A percentile compares a stretch with the other conserved stretches of the same genome.
Conservation (phyloP, 345 rosid species). For the Eutrema japonicum region DNA sequence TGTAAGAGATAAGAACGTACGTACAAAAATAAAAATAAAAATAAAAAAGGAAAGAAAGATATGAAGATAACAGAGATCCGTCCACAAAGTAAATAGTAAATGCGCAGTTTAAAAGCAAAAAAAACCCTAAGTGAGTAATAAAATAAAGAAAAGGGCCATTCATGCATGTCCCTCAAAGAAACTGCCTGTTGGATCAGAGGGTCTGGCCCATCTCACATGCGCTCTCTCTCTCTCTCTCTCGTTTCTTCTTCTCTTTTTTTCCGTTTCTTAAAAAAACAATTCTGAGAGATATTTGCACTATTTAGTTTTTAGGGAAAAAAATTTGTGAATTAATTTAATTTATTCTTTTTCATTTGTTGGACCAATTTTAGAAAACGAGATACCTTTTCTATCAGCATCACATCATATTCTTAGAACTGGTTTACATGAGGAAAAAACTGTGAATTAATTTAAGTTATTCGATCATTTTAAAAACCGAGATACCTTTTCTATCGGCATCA, state of each 20-base stretch:
- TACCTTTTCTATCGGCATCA: conserved; percentile 39
- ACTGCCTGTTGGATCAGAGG: conserved; percentile 42
- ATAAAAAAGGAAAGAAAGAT: too few species aligned
- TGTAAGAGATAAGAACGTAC: neutral
- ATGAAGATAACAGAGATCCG: neutral
- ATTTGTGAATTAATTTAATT: neutral
- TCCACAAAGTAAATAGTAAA: conserved; percentile 13
- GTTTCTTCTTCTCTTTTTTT: neutral
- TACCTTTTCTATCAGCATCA: conserved; percentile 40
- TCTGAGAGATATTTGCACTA: neutral
- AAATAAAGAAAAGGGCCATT: conserved; percentile 28
- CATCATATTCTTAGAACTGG: conserved; percentile 28
- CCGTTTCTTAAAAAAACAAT: neutral
- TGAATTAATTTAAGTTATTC: neutral
- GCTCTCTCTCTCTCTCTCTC: neutral
- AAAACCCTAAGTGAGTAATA: conserved; percentile 24
- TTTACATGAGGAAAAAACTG: neutral
- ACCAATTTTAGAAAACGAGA: neutral
- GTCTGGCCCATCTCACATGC: conserved; percentile 52
- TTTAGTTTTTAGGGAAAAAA: neutral
- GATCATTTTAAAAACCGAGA: conserved; percentile 8
- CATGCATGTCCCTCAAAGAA: conserved; percentile 46
- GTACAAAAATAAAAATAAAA: conserved; percentile 1
- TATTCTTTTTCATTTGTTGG: neutral
- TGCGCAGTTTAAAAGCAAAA: neutral